Conservation (phyloP, 306 rosid species). For the Nissolia schottii region DNA sequence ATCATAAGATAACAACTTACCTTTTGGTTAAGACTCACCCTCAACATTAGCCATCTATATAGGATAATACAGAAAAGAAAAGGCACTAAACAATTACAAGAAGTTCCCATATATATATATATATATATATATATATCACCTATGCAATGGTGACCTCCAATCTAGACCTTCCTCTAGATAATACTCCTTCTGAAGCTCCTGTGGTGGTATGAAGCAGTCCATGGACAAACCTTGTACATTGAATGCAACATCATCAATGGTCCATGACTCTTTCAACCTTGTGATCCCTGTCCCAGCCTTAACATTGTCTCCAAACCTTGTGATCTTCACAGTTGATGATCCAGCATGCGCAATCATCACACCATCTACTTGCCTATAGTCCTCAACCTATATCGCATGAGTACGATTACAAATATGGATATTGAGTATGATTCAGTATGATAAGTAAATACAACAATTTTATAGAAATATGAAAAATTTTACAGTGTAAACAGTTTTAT, state of each 20-base stretch:
- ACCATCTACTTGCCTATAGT: conserved; percentile 66
- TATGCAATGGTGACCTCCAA: conserved; percentile 54
- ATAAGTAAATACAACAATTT: too few relatives aligned
- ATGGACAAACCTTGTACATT: conserved; percentile 76
- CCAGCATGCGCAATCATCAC: conserved; percentile 82
- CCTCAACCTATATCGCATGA: too few relatives aligned
- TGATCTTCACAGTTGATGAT: conserved; percentile 56
- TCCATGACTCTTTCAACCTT: conserved; percentile 76
- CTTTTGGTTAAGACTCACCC: too few relatives aligned
- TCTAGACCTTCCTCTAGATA: conserved; percentile 39
- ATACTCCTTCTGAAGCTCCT: conserved; percentile 52
- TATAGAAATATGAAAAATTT: too few relatives aligned
- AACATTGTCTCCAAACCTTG: conserved; percentile 73
- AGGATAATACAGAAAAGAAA: background rate
- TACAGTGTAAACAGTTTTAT: too few relatives aligned
- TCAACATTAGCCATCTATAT: background rate
- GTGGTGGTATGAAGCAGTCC: conserved; percentile 90
- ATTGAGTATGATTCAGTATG: too few relatives aligned
- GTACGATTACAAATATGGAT: too few relatives aligned
- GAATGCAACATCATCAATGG: conserved; percentile 84
- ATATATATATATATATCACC: too few relatives aligned
- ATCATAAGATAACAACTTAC: too few relatives aligned
- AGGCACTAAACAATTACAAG: background rate
- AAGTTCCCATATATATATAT: too few relatives aligned
- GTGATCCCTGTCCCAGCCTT: conserved; percentile 65